phyloP scores from a whole-genome alignment of 176 grass and related monocot species.

The Ampelocalamus luodianensis region DNA sequence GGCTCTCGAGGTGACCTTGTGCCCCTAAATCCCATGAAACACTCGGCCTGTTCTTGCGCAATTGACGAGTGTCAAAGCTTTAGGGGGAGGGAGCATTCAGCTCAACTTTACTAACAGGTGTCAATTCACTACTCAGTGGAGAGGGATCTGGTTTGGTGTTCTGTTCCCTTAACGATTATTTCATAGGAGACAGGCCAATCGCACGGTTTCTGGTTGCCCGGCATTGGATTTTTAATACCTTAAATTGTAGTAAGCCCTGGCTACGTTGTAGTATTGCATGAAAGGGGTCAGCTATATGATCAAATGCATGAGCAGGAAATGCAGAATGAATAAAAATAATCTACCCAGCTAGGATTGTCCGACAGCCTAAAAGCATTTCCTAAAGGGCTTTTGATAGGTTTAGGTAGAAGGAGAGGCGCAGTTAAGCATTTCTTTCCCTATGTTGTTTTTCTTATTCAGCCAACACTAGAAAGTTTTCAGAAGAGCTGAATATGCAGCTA shows the following conservation, averaged over 20 bases:
- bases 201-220: conserved; percentile 61
- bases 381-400: conserved; percentile 30
- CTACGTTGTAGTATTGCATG: conserved; percentile 68
- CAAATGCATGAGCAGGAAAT: conserved; percentile 34
- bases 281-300: conserved; percentile 21
- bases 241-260: conserved; percentile 57
- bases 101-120: conserved; percentile 65
- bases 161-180: conserved; percentile 49
- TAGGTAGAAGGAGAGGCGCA: neutral
- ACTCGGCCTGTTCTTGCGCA: conserved; percentile 49
- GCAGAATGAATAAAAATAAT: neutral
- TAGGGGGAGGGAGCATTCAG: conserved; percentile 39
- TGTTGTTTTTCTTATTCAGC: conserved; percentile 31
- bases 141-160: conserved; percentile 53
- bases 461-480: neutral
- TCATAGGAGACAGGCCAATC: conserved; percentile 66
- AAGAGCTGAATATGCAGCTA: conserved; percentile 1
- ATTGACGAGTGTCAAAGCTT: conserved; percentile 65
- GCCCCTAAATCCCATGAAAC: conserved; percentile 60
- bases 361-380: conserved; percentile 26
- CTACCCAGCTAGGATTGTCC: neutral
- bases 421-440: neutral
- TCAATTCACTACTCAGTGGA: conserved; percentile 50
- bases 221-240: conserved; percentile 72
- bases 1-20: conserved; percentile 59